Percentiles rank a stretch among this genome's conserved stretches.
phyloP scores from a whole-genome alignment of 2,329 filamentous ascomycete genomes.

The Arthrobotrys musiformis region DNA sequence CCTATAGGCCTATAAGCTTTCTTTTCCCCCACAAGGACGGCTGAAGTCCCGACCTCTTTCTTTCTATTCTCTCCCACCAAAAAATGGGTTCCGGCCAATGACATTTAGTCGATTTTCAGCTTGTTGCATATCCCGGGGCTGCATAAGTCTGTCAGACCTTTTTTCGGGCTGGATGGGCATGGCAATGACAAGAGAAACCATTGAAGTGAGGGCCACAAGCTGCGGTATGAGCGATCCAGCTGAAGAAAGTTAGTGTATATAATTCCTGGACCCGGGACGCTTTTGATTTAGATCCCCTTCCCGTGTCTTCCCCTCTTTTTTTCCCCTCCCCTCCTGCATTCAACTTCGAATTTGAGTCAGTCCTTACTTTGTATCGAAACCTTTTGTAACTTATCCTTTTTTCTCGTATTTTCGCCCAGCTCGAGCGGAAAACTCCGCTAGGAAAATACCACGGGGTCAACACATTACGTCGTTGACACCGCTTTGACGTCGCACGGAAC shows the following conservation, averaged over 20 bases:
- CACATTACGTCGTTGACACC: background rate
- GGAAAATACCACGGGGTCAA: conserved; percentile 3
- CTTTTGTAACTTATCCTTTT: background rate
- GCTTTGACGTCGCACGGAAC: background rate
- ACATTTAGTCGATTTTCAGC: conserved; percentile 15
- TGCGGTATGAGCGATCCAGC: background rate
- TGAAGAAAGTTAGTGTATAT: conserved; percentile 15
- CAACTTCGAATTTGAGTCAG: background rate
- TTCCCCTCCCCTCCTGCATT: background rate
- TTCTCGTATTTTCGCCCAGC: background rate
- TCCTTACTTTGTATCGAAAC: no score
- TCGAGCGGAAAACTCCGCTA: background rate
- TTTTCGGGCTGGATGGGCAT: conserved; percentile 1
- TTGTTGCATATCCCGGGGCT: background rate
- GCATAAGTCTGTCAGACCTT: conserved; percentile 41
- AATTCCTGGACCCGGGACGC: background rate
- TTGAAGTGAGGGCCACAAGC: background rate
- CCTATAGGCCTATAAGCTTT: background rate
- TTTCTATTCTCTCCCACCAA: no score
- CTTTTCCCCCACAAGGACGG: conserved; percentile 35
- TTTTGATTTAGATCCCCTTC: background rate
- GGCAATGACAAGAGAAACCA: background rate
- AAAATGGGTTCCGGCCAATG: conserved; percentile 18
- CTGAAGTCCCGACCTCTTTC: conserved; percentile 19
- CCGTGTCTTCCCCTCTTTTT: background rate